Percentiles rank a stretch among this genome's conserved stretches.
These are phyloP conservation scores for Binderoboletus segoi DNA, from an alignment of 1,284 basidiomycete species.

Conservation along the genomic window DNA sequence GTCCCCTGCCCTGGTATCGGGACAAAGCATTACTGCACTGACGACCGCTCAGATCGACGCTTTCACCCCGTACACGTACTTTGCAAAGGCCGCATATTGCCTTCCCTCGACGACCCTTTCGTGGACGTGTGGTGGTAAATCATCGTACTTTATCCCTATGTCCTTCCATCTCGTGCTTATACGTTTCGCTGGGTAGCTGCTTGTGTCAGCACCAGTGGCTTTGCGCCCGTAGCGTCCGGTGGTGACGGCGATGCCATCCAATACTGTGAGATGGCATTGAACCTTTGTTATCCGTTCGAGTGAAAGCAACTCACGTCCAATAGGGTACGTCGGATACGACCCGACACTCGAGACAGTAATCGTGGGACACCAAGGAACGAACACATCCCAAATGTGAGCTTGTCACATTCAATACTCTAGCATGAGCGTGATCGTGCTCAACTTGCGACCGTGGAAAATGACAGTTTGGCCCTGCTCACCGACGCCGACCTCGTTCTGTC, in stretches of 20 bases:
- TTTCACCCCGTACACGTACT: conserved; percentile 57
- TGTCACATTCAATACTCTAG: background rate
- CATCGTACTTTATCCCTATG: background rate
- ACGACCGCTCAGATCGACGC: conserved; percentile 43
- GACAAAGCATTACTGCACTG: conserved; percentile 44
- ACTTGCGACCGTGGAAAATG: background rate
- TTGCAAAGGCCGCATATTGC: conserved; percentile 61
- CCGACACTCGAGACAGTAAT: conserved; percentile 31
- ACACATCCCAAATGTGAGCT: conserved; percentile 28
- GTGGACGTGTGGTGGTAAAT: conserved; percentile 62
- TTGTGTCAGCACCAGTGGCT: conserved; percentile 55
- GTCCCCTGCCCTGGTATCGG: conserved; percentile 24
- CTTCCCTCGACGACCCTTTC: conserved; percentile 42
- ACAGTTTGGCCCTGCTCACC: conserved; percentile 53
- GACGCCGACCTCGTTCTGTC: conserved; percentile 48
- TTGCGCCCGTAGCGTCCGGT: conserved; percentile 59
- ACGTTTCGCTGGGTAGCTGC: conserved; percentile 37
- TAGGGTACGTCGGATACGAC: conserved; percentile 43
- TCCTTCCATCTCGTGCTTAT: background rate
- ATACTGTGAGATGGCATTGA: conserved; percentile 39
- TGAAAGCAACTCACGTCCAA: background rate
- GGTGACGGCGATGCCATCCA: conserved; percentile 57
- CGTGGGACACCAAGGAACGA: conserved; percentile 39
- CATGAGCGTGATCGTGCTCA: background rate
- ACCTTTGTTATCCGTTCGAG: background rate